phyloP scores from a whole-genome alignment of 2,329 filamentous ascomycete genomes.

The Fusarium brachygibbosum region DNA sequence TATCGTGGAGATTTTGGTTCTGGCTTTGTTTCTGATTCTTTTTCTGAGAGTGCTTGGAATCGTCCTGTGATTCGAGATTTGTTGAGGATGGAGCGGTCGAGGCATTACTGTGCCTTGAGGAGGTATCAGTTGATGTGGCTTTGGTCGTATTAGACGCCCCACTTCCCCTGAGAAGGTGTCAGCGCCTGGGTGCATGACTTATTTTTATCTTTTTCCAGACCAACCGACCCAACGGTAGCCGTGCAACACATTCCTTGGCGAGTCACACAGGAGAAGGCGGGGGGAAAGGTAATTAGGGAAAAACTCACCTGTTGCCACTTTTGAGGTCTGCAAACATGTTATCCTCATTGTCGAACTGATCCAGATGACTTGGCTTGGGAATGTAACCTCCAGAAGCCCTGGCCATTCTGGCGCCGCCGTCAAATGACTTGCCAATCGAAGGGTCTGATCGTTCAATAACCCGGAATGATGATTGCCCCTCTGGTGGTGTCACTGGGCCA shows the following conservation, averaged over 20 bases:
- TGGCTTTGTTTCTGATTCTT: slow-evolving; percentile 58
- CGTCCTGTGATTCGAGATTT: slow-evolving; percentile 53
- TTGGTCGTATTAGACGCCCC: slow-evolving; percentile 73
- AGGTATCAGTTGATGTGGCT: slow-evolving; percentile 70
- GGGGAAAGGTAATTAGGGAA: slow-evolving; percentile 7
- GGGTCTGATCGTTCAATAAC: slow-evolving; percentile 69
- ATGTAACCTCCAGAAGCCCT: slow-evolving; percentile 55
- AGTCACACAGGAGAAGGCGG: slow-evolving; percentile 39
- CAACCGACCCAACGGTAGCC: slow-evolving; percentile 30
- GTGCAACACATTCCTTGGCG: slow-evolving; percentile 41
- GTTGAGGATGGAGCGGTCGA: slow-evolving; percentile 73
- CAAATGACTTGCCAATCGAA: slow-evolving; percentile 62
- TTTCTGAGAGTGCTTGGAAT: slow-evolving; percentile 53
- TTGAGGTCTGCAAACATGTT: slow-evolving; percentile 72
- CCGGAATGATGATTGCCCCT: slow-evolving; percentile 67
- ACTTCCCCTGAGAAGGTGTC: slow-evolving; percentile 65
- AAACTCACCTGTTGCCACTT: slow-evolving; percentile 66
- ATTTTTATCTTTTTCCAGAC: slow-evolving; percentile 43
- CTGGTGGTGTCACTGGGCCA: slow-evolving; percentile 58
- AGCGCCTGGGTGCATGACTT: slow-evolving; percentile 51
- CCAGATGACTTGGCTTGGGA: slow-evolving; percentile 56
- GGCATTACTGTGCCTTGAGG: slow-evolving; percentile 72
- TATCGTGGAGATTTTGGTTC: slow-evolving; percentile 46
- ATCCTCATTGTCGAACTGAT: slow-evolving; percentile 63
- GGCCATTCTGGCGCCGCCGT: slow-evolving; percentile 62